Evolutionary conservation across 1,139 yeast species (phyloP), one percentile per base, ranked within the genome.

Genomic region (Groenewaldozyma auringiensis): DNA sequence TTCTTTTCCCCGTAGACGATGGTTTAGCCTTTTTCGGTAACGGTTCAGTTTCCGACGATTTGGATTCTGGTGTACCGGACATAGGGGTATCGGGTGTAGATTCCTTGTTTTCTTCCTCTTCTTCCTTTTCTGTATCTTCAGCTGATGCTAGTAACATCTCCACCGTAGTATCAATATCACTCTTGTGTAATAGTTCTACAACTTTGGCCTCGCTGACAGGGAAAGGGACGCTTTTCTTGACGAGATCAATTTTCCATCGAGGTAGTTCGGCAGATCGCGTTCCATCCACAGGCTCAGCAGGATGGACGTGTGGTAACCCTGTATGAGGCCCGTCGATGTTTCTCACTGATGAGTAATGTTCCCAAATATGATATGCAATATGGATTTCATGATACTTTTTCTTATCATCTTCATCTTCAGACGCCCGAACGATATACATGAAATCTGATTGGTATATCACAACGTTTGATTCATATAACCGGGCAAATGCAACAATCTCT

Each of bases 281-380:
- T 3, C 9, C 29, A 4, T 37, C 45, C 9, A 47, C 42, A 22
- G 46, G 37, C 44, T 45, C 49, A 40, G 39, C 43, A 0, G 62
- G 61, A 21, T 44, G 42, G 8, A 64, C 64, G n/a, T 54, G 31
- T 3, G 71, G 69, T 13, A 59, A 53, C 2, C 72, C 72, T 9
- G 51, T 48, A 44, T 63, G 65, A 3, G 72, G 72, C 0, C 71
- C 72, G 8, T 51, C 56, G 11, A 57, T 49, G 41, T 65, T 64
- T 18, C 72, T 57, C 3, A 68, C 67, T 9, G 69, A 62, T 17
- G 70, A 65, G 48, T 68, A 68, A 53, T 68, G 72, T 48, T 68
- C 72, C 71, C 71, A 69, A 2, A 63, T 57, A 43, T 68, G 72
- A 43, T 69, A 69, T 3, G 71, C 72, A 36, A 69, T 56, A 44